Percentiles rank a stretch among this genome's conserved stretches.
phyloP scores from a whole-genome alignment of 352 stramenopile genomes.

The Phytophthora niederhauseri region DNA sequence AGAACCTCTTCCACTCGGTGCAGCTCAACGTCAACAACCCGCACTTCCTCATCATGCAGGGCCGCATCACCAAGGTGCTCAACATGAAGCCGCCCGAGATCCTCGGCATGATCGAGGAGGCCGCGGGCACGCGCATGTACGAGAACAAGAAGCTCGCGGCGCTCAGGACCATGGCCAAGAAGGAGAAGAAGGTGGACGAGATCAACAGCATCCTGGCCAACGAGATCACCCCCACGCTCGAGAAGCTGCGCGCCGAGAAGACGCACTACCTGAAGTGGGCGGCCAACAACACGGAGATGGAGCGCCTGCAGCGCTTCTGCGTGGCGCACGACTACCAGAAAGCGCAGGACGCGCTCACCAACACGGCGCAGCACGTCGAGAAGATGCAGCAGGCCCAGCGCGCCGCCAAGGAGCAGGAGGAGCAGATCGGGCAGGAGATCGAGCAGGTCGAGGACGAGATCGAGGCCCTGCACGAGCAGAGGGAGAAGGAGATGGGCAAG shows the following conservation, averaged over 20 bases:
- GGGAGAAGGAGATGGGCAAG: slow-evolving; percentile 87
- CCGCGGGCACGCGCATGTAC: slow-evolving; percentile 99
- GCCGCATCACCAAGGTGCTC: slow-evolving; percentile 98
- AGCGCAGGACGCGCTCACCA: slow-evolving; percentile 87
- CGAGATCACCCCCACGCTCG: slow-evolving; percentile 99
- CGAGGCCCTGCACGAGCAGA: slow-evolving; percentile 69
- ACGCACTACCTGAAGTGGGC: slow-evolving; percentile 98
- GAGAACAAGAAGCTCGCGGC: slow-evolving; percentile 99
- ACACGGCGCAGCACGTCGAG: slow-evolving; percentile 88
- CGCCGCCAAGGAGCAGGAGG: slow-evolving; percentile 60
- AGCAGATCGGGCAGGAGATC: slow-evolving; percentile 68
- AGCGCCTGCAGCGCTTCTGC: slow-evolving; percentile 97
- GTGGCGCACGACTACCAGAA: slow-evolving; percentile 96
- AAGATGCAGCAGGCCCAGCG: slow-evolving; percentile 90
- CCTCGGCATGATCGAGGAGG: slow-evolving; percentile 99
- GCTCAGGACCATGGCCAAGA: slow-evolving; percentile 99
- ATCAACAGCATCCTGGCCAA: slow-evolving; percentile 98
- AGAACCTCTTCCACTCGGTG: slow-evolving; percentile 99
- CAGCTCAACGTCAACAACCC: slow-evolving; percentile 99
- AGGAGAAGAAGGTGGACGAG: slow-evolving; percentile 99
- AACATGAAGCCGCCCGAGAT: slow-evolving; percentile 99
- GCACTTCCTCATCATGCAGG: slow-evolving; percentile 99
- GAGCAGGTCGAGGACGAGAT: slow-evolving; percentile 89
- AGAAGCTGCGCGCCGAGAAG: slow-evolving; percentile 97
- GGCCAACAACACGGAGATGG: slow-evolving; percentile 98